Evolutionary conservation across 2,329 filamentous ascomycete genomes (phyloP).

Genomic region (Cordyceps pruinosa): DNA sequence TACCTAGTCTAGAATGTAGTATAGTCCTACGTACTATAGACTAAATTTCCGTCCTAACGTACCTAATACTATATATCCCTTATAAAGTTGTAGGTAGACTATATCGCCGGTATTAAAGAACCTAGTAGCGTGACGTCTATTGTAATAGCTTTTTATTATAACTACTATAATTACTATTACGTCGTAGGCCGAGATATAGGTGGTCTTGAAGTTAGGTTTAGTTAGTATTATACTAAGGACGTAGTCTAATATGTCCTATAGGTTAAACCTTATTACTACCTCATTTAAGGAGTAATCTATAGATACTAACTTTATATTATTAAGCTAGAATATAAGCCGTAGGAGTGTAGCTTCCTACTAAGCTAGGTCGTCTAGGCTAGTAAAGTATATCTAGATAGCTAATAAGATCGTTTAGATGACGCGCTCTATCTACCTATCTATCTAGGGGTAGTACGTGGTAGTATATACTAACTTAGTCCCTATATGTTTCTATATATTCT

Average conservation of each 20-base stretch:
- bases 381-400: not conserved
- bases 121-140: not conserved
- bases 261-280: not conserved
- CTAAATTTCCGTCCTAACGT: not conserved
- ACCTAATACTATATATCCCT: not conserved
- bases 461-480: not conserved
- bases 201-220: not conserved
- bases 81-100: not conserved
- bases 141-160: not conserved
- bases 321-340: not conserved
- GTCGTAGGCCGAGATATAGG: not conserved
- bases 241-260: too few species aligned
- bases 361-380: not conserved
- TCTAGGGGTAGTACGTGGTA: not conserved
- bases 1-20: not conserved
- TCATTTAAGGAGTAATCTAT: not conserved
- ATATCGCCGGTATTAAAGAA: not conserved
- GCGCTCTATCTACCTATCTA: not conserved
- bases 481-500: not conserved
- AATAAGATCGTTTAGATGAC: not conserved
- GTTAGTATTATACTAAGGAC: too few species aligned
- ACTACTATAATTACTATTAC: not conserved
- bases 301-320: not conserved
- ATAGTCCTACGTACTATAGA: not conserved
- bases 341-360: too few species aligned